Percentiles rank a stretch among this genome's conserved stretches.
Evolutionary conservation across 257 asterid genomes (phyloP).

Genomic region (Solanum habrochaites): DNA sequence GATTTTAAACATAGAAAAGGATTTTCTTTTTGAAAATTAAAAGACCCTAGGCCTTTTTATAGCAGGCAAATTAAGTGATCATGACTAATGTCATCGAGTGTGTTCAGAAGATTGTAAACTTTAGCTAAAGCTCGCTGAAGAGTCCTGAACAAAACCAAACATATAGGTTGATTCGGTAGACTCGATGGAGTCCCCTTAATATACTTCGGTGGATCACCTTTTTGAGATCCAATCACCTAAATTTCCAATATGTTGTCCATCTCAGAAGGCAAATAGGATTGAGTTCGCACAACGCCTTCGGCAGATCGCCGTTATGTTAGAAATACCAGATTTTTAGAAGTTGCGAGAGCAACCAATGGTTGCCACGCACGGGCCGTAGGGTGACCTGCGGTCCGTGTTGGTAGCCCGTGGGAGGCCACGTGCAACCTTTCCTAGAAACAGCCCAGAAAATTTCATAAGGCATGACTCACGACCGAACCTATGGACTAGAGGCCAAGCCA

Average conservation of each 20-base stretch:
- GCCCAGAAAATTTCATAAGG: no score
- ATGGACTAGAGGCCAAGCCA: no score
- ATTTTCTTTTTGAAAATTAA: not conserved
- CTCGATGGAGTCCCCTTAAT: not conserved
- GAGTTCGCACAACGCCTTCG: not conserved
- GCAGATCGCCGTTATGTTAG: not conserved
- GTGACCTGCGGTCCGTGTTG: no score
- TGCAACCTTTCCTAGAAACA: no score
- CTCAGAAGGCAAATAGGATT: not conserved
- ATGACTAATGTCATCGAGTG: no score
- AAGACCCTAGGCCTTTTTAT: not conserved
- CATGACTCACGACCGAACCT: no score
- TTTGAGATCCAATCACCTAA: not conserved
- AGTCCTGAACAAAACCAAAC: not conserved
- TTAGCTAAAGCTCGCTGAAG: no score
- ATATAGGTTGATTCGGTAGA: not conserved
- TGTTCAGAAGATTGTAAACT: no score
- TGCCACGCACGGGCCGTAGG: no score
- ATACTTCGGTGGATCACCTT: not conserved
- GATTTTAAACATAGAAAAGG: not conserved
- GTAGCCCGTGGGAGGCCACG: no score
- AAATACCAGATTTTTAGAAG: no score
- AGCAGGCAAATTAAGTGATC: not conserved
- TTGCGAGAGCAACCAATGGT: no score
- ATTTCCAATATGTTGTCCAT: not conserved